Conservation (phyloP, 2,329 filamentous ascomycete genomes). For the Phoma herbarum region DNA sequence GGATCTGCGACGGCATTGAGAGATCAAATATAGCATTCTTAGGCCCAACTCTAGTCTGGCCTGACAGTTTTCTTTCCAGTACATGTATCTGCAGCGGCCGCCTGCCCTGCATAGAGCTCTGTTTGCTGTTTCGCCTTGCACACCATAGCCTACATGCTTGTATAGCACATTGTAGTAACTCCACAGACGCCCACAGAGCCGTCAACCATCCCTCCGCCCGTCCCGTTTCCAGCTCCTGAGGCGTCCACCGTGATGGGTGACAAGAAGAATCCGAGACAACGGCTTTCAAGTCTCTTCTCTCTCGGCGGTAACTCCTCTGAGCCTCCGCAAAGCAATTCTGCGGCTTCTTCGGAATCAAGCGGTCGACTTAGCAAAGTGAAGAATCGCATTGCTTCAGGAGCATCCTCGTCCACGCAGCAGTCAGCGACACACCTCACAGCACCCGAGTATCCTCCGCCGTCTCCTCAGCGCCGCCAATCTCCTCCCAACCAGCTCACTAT, state of each 20-base stretch:
- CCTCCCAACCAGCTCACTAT: conserved; percentile 36
- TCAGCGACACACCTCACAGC: conserved; percentile 35
- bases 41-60: conserved; percentile 28
- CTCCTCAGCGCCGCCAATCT: conserved; percentile 26
- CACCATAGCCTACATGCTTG: conserved; percentile 26
- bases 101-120: conserved; percentile 32
- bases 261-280: conserved; percentile 45
- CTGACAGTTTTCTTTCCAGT: conserved; percentile 18
- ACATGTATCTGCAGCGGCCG: conserved; percentile 23
- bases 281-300: conserved; percentile 49
- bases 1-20: conserved; percentile 35
- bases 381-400: conserved; percentile 44
- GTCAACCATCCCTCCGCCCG: conserved; percentile 2
- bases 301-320: conserved; percentile 31
- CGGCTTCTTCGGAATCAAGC: conserved; percentile 41
- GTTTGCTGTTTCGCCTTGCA: conserved; percentile 30
- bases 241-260: conserved; percentile 32
- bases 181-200: conserved; percentile 9
- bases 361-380: conserved; percentile 43
- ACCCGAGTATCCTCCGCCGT: conserved; percentile 44
- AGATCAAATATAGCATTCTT: conserved; percentile 38
- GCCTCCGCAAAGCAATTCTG: conserved; percentile 27
- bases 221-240: background rate
- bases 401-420: conserved; percentile 13
- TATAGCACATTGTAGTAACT: conserved; percentile 12